Percentiles rank a stretch among this genome's conserved stretches.
These are phyloP conservation scores for Suhomyces maxii DNA, from an alignment of 1,139 yeast species.

Conservation along the genomic window DNA sequence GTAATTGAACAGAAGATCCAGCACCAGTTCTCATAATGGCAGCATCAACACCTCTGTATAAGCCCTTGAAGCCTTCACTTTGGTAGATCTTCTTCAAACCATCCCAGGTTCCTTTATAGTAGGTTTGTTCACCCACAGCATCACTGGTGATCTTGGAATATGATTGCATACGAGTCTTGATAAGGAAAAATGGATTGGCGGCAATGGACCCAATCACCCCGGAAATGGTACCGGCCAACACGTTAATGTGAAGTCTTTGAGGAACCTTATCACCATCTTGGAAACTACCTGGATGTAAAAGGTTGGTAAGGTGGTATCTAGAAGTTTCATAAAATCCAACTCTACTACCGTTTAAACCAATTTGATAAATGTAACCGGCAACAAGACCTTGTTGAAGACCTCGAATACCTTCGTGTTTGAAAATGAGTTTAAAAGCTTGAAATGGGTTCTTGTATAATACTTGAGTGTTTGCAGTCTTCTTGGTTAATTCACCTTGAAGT, in stretches of 20 bases:
- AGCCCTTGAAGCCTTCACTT: conserved; percentile 74
- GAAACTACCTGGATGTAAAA: conserved; percentile 51
- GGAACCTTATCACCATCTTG: conserved; percentile 43
- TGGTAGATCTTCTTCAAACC: conserved; percentile 65
- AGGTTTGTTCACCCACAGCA: conserved; percentile 90
- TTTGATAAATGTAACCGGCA: conserved; percentile 83
- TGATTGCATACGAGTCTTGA: conserved; percentile 96
- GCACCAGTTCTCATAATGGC: conserved; percentile 93
- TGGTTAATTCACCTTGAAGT: conserved; percentile 84
- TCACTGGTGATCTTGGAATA: conserved; percentile 47
- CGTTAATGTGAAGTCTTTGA: conserved; percentile 65
- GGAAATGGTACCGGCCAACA: conserved; percentile 78
- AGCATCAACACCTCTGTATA: conserved; percentile 91
- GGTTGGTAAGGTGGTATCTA: conserved; percentile 57
- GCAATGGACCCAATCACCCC: conserved; percentile 88
- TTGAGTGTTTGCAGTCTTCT: conserved; percentile 47
- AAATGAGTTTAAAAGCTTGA: conserved; percentile 80
- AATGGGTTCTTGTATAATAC: conserved; percentile 74
- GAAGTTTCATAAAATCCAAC: conserved; percentile 92
- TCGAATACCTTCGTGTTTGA: conserved; percentile 75
- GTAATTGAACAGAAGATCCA: conserved; percentile 93
- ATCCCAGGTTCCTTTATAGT: conserved; percentile 66
- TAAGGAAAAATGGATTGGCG: conserved; percentile 88
- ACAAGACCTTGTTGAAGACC: conserved; percentile 88
- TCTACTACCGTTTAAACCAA: conserved; percentile 90